Evolutionary conservation across 2,329 filamentous ascomycete species (phyloP).

Genomic region (Aureobasidium leucospermi): DNA sequence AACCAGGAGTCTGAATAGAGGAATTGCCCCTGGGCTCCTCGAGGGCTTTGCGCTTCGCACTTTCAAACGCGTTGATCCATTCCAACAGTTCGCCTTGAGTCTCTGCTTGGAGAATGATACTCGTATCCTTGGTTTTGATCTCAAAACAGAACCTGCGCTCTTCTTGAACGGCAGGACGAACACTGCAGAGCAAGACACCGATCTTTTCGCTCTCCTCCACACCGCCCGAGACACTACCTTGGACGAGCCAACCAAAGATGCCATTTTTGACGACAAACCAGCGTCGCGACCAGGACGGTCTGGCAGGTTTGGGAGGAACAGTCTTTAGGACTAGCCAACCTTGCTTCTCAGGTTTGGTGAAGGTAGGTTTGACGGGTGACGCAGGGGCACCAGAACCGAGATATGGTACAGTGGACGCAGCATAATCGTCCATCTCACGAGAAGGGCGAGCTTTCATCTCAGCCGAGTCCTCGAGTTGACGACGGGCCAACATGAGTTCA

Average conservation of each 20-base stretch:
- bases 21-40: constrained; percentile 56
- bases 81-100: constrained; percentile 87
- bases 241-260: constrained; percentile 90
- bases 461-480: constrained; percentile 73
- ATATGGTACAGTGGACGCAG: constrained; percentile 80
- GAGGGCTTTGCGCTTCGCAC: constrained; percentile 86
- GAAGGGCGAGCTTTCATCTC: constrained; percentile 69
- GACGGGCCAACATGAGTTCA: constrained; percentile 70
- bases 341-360: constrained; percentile 63
- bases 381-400: constrained; percentile 56
- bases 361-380: constrained; percentile 46
- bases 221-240: constrained; percentile 68
- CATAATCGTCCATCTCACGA: constrained; percentile 88
- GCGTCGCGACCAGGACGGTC: constrained; percentile 80
- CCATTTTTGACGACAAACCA: constrained; percentile 97
- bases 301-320: constrained; percentile 76
- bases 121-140: constrained; percentile 94
- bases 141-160: constrained; percentile 96
- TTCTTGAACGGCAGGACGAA: constrained; percentile 83
- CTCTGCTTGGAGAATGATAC: constrained; percentile 83
- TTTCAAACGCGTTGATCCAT: constrained; percentile 89
- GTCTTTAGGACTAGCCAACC: constrained; percentile 86
- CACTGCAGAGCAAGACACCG: constrained; percentile 86
- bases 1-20: constrained; percentile 35
- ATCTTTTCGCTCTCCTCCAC: constrained; percentile 96